Evolutionary conservation across 345 rosid species (phyloP).

Genomic region (Pistacia atlantica): DNA sequence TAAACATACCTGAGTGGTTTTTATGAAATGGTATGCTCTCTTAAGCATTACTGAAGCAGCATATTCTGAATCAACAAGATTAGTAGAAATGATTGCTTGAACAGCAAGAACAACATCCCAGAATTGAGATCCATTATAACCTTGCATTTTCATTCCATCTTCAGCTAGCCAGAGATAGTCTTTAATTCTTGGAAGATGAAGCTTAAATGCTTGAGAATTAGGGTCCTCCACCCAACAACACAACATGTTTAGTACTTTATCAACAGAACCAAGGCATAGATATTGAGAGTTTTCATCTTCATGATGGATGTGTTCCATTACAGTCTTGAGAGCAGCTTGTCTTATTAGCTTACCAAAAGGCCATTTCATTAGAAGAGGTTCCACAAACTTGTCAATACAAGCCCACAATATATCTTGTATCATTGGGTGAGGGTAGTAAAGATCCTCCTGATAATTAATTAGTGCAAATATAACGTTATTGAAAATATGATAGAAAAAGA

Average conservation of each 20-base stretch:
- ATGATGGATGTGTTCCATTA: conserved; percentile 58
- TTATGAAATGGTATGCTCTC: too few relatives aligned
- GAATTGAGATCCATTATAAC: not conserved
- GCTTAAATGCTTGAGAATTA: conserved; percentile 49
- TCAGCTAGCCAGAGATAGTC: conserved; percentile 51
- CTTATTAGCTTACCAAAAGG: not conserved
- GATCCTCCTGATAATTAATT: conserved; percentile 52
- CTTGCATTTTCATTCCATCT: conserved; percentile 74
- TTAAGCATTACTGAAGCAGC: too few relatives aligned
- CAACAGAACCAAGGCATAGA: conserved; percentile 52
- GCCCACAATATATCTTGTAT: conserved; percentile 66
- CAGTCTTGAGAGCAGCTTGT: not conserved
- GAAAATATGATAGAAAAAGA: too few relatives aligned
- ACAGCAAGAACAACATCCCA: conserved; percentile 30
- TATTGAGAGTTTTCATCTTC: conserved; percentile 62
- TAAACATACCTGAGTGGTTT: too few relatives aligned
- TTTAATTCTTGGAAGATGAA: conserved; percentile 54
- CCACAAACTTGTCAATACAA: conserved; percentile 43
- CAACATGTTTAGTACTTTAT: conserved; percentile 64
- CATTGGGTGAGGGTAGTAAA: conserved; percentile 47
- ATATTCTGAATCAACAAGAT: not conserved
- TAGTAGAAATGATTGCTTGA: too few relatives aligned
- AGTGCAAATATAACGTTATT: not conserved
- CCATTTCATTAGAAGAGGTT: conserved; percentile 22
- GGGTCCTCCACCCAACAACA: conserved; percentile 66